Evolutionary conservation across 169 alveolate species (phyloP), one percentile per base, ranked within the genome.

Genomic region (Cryptosporidium parvum): DNA sequence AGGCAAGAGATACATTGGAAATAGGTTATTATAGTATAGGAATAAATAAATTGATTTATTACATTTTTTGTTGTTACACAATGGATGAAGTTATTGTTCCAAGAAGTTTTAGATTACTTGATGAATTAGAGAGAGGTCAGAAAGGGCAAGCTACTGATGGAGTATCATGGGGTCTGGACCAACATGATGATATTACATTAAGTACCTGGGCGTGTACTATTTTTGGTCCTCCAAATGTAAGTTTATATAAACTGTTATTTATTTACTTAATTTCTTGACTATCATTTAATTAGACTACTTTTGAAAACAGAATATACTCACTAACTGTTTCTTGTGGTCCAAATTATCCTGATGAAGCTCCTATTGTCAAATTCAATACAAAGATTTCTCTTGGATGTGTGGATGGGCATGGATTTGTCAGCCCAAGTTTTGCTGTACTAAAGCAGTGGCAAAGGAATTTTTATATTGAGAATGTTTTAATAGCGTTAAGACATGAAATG

Each of bases 71-170:
- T 71, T 71, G 10, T 29, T 39, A 7, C 18, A 53, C 10, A 53
- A 85, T 85, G 91, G 91, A 85, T 37, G 91, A 85, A 92, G 97
- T 96, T n/a, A 92, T 92, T 42, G 97, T 98, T 0, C 99, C 99
- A 45, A 96, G 99, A 92, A 97, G 98, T 86, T 98, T 98, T 93
- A 96, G 99, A 93, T 94, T 98, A 18, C 94, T 97, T 31, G 99
- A 97, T 71, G 99, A 98, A 92, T 92, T 98, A 72, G 99, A 98
- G 91, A 95, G 96, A 61, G 99, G 99, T 45, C 99, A 98, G 93
- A 97, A 98, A 93, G 99, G 99, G 29, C 95, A 95, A 67, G 97
- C 96, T 35, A 97, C 98, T 62, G 99, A 96, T 84, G 98, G 99
- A 51, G 98, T 97, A 10, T 96, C 99, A 29, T 97, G 96, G 84